Conservation (phyloP, 2,329 filamentous ascomycete species). For the Penicillium sp. region DNA sequence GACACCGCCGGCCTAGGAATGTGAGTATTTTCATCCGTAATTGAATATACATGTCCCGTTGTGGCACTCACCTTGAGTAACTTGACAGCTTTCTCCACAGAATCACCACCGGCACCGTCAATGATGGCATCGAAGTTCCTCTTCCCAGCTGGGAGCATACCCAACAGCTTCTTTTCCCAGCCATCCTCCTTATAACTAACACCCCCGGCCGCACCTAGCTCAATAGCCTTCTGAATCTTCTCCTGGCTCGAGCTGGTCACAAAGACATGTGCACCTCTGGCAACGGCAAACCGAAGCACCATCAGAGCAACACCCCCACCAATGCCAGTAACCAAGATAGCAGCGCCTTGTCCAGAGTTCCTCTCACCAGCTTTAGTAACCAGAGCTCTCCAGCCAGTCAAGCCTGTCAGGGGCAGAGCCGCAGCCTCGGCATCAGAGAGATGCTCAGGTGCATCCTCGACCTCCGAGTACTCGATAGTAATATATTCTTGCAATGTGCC, state of each 20-base stretch:
- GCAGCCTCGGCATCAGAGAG: conserved; percentile 72
- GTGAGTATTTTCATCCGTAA: conserved; percentile 12
- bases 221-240: conserved; percentile 70
- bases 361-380: conserved; percentile 70
- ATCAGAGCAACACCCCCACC: conserved; percentile 87
- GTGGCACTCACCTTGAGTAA: conserved; percentile 61
- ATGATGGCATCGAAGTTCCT: conserved; percentile 77
- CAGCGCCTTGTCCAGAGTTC: conserved; percentile 56
- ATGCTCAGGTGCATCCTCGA: conserved; percentile 74
- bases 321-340: conserved; percentile 85
- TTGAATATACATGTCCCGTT: background rate
- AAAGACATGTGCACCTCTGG: conserved; percentile 71
- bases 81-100: conserved; percentile 66
- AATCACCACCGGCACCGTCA: conserved; percentile 85
- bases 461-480: conserved; percentile 65
- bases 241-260: conserved; percentile 72
- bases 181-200: conserved; percentile 73
- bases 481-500: conserved; percentile 76
- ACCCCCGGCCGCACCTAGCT: conserved; percentile 76
- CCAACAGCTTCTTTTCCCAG: conserved; percentile 75
- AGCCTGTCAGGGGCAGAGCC: conserved; percentile 76
- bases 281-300: conserved; percentile 75
- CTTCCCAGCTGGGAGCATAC: conserved; percentile 59
- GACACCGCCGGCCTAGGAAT: conserved; percentile 65
- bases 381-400: conserved; percentile 85